Evolutionary conservation across 106 monocot species (phyloP), one percentile per base, ranked within the genome.

Genomic region (Apostasia ramifera): DNA sequence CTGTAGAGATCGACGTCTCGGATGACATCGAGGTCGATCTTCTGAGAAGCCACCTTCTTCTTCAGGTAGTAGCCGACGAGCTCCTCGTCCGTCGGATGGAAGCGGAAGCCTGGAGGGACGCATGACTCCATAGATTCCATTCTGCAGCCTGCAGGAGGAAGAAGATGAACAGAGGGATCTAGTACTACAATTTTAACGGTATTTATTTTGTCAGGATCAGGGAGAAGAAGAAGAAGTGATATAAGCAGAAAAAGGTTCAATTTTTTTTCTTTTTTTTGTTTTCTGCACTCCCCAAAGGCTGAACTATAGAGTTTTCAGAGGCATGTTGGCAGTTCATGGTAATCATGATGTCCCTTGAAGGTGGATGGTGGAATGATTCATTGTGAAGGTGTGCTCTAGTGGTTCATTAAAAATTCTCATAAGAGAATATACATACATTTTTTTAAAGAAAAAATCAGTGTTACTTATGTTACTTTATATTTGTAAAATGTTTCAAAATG

Each of bases 41-140:
- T 83, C 74, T 88, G 78, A 42, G 77, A 64, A 37, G 78, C 87
- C 65, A 83, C 74, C 83, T 88, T 88, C 76, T 83, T 88, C 59
- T 75, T 68, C 44, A 88, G 75, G 73, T 88, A 88, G 76, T 86
- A 82, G 63, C 78, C 78, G 15, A 86, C 81, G 40, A 86, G 81
- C 70, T 86, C 85, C 66, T 86, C 87, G 39, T 88, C 87, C 3
- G 87, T 88, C 1, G 87, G 87, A 40, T 74, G 73, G 48, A 74
- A 74, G 8, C 73, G 44, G 45, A 74, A 74, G 42, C 73, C 73
- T 0, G 73, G 73, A 57, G 73, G 73, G 42, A 74, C 73, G 4
- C 73, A 64, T 13, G 64, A 73, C 47, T 64, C 73, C 63, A 64
- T 55, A 44, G 73, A 64, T 43, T 74, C 66, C 73, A 74, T 74